Conservation (phyloP, 164 flowering plant species). For the Magnolia sinica region DNA sequence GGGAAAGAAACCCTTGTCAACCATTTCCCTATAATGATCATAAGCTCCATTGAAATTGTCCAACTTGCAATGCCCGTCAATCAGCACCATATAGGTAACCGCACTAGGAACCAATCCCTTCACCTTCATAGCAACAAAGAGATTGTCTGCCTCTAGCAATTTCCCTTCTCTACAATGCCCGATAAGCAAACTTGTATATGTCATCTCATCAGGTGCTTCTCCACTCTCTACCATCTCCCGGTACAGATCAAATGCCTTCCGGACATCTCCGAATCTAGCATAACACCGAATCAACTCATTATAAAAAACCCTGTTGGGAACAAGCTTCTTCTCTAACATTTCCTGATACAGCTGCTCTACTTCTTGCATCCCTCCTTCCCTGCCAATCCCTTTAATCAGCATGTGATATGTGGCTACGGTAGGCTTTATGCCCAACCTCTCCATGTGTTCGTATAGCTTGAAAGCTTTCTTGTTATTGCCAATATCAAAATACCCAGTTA, state of each 20-base stretch:
- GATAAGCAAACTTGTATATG: constrained; percentile 54
- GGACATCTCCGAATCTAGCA: constrained; percentile 43
- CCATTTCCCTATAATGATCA: constrained; percentile 60
- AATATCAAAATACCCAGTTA: constrained; percentile 42
- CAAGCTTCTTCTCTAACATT: constrained; percentile 40
- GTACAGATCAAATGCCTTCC: constrained; percentile 43
- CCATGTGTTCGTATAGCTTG: constrained; percentile 50
- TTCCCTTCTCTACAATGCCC: constrained; percentile 45
- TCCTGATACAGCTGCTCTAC: constrained; percentile 47
- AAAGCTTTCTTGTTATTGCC: constrained; percentile 46
- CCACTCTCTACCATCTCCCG: constrained; percentile 46
- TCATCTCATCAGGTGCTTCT: constrained; percentile 41
- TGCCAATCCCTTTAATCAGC: constrained; percentile 36
- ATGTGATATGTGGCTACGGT: constrained; percentile 53
- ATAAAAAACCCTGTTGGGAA: constrained; percentile 50
- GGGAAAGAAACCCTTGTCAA: constrained; percentile 39
- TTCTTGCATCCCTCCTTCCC: constrained; percentile 27
- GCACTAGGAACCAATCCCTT: constrained; percentile 42
- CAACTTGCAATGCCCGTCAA: constrained; percentile 49
- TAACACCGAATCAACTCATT: constrained; percentile 49
- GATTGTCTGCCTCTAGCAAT: constrained; percentile 34
- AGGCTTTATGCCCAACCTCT: constrained; percentile 44
- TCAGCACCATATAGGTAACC: constrained; percentile 46
- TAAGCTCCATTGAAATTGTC: constrained; percentile 52
- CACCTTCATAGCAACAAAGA: constrained; percentile 50